phyloP scores from a whole-genome alignment of 441 rosid genomes.

The Populus hybrid region DNA sequence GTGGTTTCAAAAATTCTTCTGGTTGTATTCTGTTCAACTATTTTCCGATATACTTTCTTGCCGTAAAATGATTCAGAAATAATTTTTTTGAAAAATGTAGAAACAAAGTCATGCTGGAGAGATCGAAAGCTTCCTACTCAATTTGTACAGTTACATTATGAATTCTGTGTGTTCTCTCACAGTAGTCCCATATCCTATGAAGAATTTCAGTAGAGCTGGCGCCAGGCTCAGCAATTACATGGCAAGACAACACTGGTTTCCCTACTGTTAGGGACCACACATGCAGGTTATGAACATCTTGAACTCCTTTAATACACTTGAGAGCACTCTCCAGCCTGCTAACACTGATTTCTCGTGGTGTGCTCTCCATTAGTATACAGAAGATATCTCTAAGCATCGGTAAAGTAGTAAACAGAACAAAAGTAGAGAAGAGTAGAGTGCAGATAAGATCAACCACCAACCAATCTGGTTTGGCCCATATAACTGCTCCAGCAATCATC shows the following conservation, averaged over 20 bases:
- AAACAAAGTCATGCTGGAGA: background rate
- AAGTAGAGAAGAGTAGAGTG: conserved; percentile 54
- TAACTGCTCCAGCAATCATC: conserved; percentile 67
- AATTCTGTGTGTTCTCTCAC: conserved; percentile 46
- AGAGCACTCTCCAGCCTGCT: conserved; percentile 43
- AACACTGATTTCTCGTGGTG: conserved; percentile 43
- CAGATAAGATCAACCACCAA: conserved; percentile 59
- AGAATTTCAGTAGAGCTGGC: conserved; percentile 45
- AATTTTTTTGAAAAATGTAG: background rate
- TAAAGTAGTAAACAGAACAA: conserved; percentile 49
- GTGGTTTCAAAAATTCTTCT: conserved; percentile 4
- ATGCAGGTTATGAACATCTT: conserved; percentile 60
- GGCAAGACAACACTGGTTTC: conserved; percentile 61
- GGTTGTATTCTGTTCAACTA: background rate
- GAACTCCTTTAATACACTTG: conserved; percentile 48
- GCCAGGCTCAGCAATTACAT: conserved; percentile 48
- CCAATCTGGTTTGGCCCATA: conserved; percentile 64
- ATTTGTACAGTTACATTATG: conserved; percentile 71
- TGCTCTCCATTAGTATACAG: conserved; percentile 57
- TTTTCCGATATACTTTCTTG: background rate
- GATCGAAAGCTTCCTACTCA: conserved; percentile 29
- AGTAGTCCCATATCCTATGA: conserved; percentile 45
- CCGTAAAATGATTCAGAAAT: background rate
- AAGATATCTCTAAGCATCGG: conserved; percentile 58
- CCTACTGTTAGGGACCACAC: conserved; percentile 69